Evolutionary conservation across 306 rosid species (phyloP).

Genomic region (Vicia sativa): DNA sequence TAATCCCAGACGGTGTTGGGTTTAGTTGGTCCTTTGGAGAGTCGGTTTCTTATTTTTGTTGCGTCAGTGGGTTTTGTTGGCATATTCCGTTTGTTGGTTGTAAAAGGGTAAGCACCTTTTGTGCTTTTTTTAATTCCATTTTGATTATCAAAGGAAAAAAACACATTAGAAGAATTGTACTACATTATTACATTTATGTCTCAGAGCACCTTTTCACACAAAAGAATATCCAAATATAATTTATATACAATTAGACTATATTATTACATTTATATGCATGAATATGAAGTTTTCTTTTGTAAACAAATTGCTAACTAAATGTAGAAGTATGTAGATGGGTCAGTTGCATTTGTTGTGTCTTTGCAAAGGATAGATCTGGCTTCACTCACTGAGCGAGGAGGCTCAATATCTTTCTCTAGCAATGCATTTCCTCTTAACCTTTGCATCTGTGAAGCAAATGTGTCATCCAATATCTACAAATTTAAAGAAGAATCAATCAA

Average conservation of each 20-base stretch:
- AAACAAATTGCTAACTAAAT: conserved; percentile 37
- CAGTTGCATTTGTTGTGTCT: conserved; percentile 70
- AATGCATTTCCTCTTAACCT: conserved; percentile 83
- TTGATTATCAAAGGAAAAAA: too few species aligned
- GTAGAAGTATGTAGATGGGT: conserved; percentile 65
- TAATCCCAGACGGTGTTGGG: too few species aligned
- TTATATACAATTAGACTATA: not conserved
- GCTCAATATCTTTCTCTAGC: conserved; percentile 88
- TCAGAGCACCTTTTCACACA: not conserved
- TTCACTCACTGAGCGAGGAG: conserved; percentile 91
- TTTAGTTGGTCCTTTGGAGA: too few species aligned
- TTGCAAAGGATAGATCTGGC: conserved; percentile 89
- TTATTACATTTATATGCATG: conserved; percentile 19
- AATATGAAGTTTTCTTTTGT: not conserved
- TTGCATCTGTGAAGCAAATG: conserved; percentile 97
- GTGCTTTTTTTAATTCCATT: too few species aligned
- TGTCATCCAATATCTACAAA: conserved; percentile 86
- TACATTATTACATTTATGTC: conserved; percentile 14
- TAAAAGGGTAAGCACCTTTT: too few species aligned
- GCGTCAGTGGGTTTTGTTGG: too few species aligned
- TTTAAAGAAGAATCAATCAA: conserved; percentile 36
- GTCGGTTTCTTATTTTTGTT: too few species aligned
- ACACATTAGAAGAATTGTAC: not conserved
- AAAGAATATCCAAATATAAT: not conserved
- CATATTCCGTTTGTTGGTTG: too few species aligned